phyloP scores from a whole-genome alignment of 2,329 filamentous ascomycete species.

The Fusarium algeriense region DNA sequence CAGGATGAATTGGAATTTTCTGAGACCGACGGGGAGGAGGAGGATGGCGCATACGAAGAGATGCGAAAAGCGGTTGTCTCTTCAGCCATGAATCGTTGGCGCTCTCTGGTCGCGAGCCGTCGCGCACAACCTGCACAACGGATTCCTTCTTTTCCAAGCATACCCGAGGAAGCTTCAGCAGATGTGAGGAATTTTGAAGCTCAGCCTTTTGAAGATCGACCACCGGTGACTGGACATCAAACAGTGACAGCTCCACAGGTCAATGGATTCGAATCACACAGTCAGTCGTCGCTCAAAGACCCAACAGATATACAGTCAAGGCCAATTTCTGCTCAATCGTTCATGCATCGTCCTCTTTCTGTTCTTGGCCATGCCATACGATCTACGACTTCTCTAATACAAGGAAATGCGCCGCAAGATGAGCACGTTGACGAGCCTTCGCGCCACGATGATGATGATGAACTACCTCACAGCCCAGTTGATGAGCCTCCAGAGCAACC shows the following conservation, averaged over 20 bases:
- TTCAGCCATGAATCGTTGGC: constrained; percentile 44
- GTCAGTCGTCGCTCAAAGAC: constrained; percentile 18
- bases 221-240: constrained; percentile 11
- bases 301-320: neutral
- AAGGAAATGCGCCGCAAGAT: neutral
- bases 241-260: constrained; percentile 1
- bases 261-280: constrained; percentile 22
- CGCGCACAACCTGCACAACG: constrained; percentile 21
- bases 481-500: neutral
- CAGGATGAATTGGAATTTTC: constrained; percentile 15
- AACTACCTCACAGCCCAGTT: constrained; percentile 1
- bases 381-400: constrained; percentile 20
- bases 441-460: constrained; percentile 1
- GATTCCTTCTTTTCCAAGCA: constrained; percentile 25
- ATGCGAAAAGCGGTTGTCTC: constrained; percentile 41
- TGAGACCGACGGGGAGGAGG: constrained; percentile 16
- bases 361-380: constrained; percentile 19
- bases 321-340: constrained; percentile 21
- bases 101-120: constrained; percentile 36
- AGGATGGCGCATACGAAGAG: constrained; percentile 31
- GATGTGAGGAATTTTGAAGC: constrained; percentile 31
- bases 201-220: constrained; percentile 14
- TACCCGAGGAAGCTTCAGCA: constrained; percentile 27
- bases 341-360: constrained; percentile 20
- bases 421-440: constrained; percentile 2